Evolutionary conservation across 352 stramenopile genomes (phyloP).

Genomic region (Globisporangium cylindrosporum): DNA sequence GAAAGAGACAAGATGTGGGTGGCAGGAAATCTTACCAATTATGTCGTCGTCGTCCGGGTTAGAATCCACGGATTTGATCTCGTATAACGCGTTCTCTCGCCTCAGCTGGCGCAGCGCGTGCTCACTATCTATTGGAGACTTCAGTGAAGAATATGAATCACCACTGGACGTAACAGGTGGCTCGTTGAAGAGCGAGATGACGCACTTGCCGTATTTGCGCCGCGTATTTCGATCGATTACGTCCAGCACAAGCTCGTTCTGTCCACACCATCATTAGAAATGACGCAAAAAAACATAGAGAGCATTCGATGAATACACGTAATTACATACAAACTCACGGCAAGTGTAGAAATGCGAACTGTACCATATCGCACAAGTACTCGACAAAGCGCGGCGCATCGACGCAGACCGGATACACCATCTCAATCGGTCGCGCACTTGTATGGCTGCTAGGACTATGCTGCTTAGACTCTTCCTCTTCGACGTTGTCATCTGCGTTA

Average conservation of each 20-base stretch:
- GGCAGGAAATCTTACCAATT: constrained; percentile 12
- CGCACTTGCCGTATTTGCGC: constrained; percentile 36
- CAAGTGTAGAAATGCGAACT: background rate
- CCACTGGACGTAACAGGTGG: background rate
- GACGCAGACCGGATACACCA: constrained; percentile 19
- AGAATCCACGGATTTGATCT: constrained; percentile 27
- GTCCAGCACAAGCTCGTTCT: constrained; percentile 52
- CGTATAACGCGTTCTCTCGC: constrained; percentile 33
- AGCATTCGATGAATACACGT: background rate
- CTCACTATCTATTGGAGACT: constrained; percentile 15
- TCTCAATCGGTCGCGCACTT: constrained; percentile 10
- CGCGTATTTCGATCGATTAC: constrained; percentile 53
- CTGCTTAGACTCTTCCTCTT: constrained; percentile 3
- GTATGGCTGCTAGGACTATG: background rate
- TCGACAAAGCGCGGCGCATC: constrained; percentile 13
- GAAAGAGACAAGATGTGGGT: background rate
- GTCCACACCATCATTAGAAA: background rate
- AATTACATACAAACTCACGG: background rate
- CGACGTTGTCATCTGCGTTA: background rate
- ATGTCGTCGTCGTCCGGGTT: constrained; percentile 3
- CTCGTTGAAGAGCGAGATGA: constrained; percentile 19
- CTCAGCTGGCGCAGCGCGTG: constrained; percentile 28
- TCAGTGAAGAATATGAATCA: constrained; percentile 1
- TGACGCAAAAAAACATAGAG: background rate
- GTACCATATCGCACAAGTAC: constrained; percentile 19